phyloP scores from a whole-genome alignment of 371 early-diverging fungal genomes.

The Mortierella sp. region DNA sequence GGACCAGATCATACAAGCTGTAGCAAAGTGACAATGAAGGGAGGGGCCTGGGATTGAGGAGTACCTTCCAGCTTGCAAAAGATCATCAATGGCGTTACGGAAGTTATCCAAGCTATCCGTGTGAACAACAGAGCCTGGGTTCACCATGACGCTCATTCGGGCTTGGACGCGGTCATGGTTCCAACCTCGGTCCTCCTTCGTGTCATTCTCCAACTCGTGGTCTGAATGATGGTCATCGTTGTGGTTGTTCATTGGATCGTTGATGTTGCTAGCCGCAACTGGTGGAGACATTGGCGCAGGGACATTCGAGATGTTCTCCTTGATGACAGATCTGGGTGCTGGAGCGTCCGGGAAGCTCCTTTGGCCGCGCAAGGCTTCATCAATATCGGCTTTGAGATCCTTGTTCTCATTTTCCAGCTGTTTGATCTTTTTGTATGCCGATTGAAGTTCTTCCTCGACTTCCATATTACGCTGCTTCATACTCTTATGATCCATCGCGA shows the following conservation, averaged over 20 bases:
- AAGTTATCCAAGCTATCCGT: conserved; percentile 67
- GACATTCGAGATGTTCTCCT: conserved; percentile 14
- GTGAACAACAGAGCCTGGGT: conserved; percentile 43
- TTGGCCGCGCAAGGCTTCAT: conserved; percentile 76
- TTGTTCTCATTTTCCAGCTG: conserved; percentile 60
- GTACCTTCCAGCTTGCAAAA: conserved; percentile 78
- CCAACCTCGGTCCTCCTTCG: conserved; percentile 23
- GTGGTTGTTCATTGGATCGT: background rate
- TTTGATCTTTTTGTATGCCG: conserved; percentile 53
- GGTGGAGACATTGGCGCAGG: conserved; percentile 16
- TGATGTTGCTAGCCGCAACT: conserved; percentile 3
- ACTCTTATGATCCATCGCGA: conserved; percentile 76
- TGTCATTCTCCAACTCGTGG: conserved; percentile 3
- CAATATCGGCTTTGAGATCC: conserved; percentile 47
- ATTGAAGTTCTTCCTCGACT: conserved; percentile 48
- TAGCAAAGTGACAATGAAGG: background rate
- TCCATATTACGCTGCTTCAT: conserved; percentile 60
- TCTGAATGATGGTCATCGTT: conserved; percentile 3
- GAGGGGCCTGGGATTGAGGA: too few relatives aligned
- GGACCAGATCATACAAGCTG: background rate
- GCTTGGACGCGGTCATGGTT: conserved; percentile 37
- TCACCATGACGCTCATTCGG: conserved; percentile 31
- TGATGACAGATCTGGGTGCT: conserved; percentile 4
- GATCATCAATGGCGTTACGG: conserved; percentile 83
- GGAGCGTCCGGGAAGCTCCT: conserved; percentile 15